These are phyloP conservation scores for Clarkia xantiana DNA, from an alignment of 345 rosid species.

Conservation along the genomic window DNA sequence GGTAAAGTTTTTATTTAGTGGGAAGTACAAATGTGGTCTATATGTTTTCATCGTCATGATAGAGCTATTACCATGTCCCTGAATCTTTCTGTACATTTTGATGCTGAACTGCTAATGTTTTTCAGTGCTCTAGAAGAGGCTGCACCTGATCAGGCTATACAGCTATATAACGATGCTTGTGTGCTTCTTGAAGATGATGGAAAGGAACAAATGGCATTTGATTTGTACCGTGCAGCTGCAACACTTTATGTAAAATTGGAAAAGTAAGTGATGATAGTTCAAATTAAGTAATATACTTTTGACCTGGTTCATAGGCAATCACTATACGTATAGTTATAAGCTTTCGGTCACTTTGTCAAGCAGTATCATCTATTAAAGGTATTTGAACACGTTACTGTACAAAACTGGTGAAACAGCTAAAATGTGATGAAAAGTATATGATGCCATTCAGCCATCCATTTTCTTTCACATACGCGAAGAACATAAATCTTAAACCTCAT, in stretches of 20 bases:
- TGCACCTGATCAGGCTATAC: slow-evolving; percentile 61
- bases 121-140: slow-evolving; percentile 73
- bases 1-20: too few relatives aligned
- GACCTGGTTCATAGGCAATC: background rate
- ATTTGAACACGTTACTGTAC: too few relatives aligned
- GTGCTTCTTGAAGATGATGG: slow-evolving; percentile 90
- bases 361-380: too few relatives aligned
- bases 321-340: background rate
- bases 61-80: too few relatives aligned
- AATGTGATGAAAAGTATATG: too few relatives aligned
- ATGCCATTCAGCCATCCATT: too few relatives aligned
- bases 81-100: background rate
- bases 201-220: slow-evolving; percentile 92
- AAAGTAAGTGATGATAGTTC: slow-evolving; percentile 37
- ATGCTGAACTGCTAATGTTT: background rate
- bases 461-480: too few relatives aligned
- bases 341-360: background rate
- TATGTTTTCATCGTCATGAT: too few relatives aligned
- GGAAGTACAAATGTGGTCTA: too few relatives aligned
- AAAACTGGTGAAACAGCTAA: too few relatives aligned
- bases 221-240: slow-evolving; percentile 69
- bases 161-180: slow-evolving; percentile 76
- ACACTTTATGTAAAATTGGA: slow-evolving; percentile 68
- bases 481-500: too few relatives aligned
- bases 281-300: background rate